These are phyloP conservation scores for Saturnispora mendoncae DNA, from an alignment of 805 yeast genomes.

Conservation along the genomic window DNA sequence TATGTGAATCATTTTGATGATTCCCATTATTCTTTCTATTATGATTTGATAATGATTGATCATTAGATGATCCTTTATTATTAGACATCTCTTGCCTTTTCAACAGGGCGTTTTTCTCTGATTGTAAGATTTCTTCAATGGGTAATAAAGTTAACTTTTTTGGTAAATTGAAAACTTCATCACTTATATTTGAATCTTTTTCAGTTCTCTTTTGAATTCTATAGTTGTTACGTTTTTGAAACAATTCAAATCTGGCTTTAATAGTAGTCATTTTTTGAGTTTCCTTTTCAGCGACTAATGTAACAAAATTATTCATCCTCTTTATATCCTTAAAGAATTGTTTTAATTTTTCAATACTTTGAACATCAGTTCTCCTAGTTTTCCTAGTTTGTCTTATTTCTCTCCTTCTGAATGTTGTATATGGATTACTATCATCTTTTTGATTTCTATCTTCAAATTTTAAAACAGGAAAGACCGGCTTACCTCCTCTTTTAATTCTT, in stretches of 20 bases:
- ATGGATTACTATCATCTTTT: slow-evolving; percentile 90
- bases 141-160: slow-evolving; percentile 40
- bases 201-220: slow-evolving; percentile 51
- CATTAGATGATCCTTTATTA: not conserved
- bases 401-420: slow-evolving; percentile 89
- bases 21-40: not conserved
- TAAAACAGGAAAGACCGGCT: slow-evolving; percentile 60
- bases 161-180: slow-evolving; percentile 72
- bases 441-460: slow-evolving; percentile 74
- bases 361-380: slow-evolving; percentile 88
- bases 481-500: slow-evolving; percentile 62
- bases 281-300: slow-evolving; percentile 70
- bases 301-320: slow-evolving; percentile 60
- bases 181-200: slow-evolving; percentile 73
- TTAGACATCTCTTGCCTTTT: slow-evolving; percentile 12
- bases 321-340: slow-evolving; percentile 66
- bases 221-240: slow-evolving; percentile 21
- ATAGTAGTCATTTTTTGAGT: slow-evolving; percentile 58
- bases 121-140: slow-evolving; percentile 12
- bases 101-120: slow-evolving; percentile 6
- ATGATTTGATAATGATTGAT: no score
- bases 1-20: not conserved
- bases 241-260: slow-evolving; percentile 62
- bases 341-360: slow-evolving; percentile 77
- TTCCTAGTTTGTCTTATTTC: slow-evolving; percentile 93